Conservation (phyloP, 208 protist genomes). For the Leishmania gerbilli region DNA sequence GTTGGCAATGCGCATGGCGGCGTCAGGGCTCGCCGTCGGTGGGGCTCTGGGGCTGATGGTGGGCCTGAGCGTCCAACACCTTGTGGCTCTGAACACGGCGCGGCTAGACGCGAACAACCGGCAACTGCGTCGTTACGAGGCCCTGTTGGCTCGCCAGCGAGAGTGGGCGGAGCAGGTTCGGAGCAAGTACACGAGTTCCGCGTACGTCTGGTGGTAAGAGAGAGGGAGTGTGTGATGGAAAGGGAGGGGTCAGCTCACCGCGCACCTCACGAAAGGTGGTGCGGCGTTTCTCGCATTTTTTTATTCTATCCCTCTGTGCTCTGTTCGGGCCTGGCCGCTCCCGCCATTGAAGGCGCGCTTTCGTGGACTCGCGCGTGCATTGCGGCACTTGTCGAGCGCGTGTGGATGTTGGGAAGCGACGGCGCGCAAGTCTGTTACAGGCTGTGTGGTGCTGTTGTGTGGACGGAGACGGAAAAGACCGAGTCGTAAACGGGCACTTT, state of each 20-base stretch:
- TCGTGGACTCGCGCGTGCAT: background rate
- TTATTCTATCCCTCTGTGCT: background rate
- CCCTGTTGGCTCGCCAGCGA: conserved; percentile 73
- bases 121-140: conserved; percentile 84
- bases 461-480: background rate
- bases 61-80: conserved; percentile 50
- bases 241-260: background rate
- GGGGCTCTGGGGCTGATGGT: conserved; percentile 64
- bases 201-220: conserved; percentile 74
- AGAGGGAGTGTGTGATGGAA: background rate
- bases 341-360: background rate
- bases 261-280: background rate
- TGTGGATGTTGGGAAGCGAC: background rate
- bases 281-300: background rate
- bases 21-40: conserved; percentile 63
- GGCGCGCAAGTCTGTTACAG: background rate
- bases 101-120: conserved; percentile 70
- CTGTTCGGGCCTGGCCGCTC: too few relatives aligned
- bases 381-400: background rate
- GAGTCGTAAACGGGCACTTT: background rate
- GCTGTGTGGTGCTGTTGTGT: background rate
- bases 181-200: conserved; percentile 31
- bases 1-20: conserved; percentile 64
- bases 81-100: conserved; percentile 72
- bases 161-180: conserved; percentile 60